Conservation (phyloP, 441 rosid genomes). For the Melastoma candidum region DNA sequence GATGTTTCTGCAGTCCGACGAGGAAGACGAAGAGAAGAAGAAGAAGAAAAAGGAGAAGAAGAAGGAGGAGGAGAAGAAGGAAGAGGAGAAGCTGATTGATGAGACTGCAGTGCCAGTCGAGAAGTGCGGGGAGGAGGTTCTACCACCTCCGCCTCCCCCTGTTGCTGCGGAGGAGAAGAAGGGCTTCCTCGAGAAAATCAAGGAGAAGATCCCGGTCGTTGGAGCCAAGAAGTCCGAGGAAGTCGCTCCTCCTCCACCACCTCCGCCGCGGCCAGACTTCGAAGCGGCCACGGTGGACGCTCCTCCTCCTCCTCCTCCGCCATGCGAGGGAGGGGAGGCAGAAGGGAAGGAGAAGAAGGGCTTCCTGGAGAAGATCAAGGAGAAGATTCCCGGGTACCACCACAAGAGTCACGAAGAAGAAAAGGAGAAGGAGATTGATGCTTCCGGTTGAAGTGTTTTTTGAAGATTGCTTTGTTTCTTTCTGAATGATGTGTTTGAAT, state of each 20-base stretch:
- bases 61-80: constrained; percentile 13
- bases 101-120: constrained; percentile 26
- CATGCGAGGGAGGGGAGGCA: constrained; percentile 1
- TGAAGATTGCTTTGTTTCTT: too few species aligned
- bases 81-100: constrained; percentile 29
- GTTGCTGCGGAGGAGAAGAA: constrained; percentile 42
- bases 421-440: constrained; percentile 16
- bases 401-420: constrained; percentile 40
- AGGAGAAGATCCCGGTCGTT: constrained; percentile 47
- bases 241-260: not conserved
- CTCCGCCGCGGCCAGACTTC: too few species aligned
- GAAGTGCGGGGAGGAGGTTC: constrained; percentile 19
- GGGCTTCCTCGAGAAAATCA: constrained; percentile 56
- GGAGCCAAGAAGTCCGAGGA: constrained; percentile 30
- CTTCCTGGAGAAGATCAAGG: constrained; percentile 72
- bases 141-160: constrained; percentile 1
- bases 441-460: too few species aligned
- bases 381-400: constrained; percentile 68
- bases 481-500: too few species aligned
- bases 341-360: constrained; percentile 56
- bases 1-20: too few species aligned
- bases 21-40: too few species aligned
- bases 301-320: constrained; percentile 18
- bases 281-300: too few species aligned
- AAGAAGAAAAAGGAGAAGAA: too few species aligned